Evolutionary conservation across 2,329 filamentous ascomycete genomes (phyloP), one percentile per base, ranked within the genome.

Genomic region (Fusarium anthophilum): DNA sequence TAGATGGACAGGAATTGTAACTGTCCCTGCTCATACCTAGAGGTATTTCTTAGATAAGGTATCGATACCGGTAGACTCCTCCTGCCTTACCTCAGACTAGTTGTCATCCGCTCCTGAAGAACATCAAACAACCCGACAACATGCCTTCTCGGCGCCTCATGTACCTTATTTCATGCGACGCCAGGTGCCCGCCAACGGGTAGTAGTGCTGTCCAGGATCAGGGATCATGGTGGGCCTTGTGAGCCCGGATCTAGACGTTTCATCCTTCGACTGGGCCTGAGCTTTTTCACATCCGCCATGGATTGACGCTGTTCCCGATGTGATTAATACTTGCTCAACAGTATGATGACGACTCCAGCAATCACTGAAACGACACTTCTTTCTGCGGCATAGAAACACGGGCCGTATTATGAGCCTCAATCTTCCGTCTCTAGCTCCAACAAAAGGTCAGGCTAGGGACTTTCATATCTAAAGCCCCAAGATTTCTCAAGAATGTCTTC

Each of bases 211-310:
- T 39, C 67, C 45, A 59, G 75, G 76, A 72, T 77, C 75, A 77
- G 65, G 76, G 76, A 68, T 76, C 35, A 26, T 39, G 28, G 20
- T 28, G 26, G 37, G 38, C 63, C 47, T 26, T 47, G 65, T 59
- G 69, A 74, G 62, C 71, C 45, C 69, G 58, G 63, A 72, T 70
- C 72, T 66, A 54, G 72, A 69, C 56, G 77, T 79, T 79, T 79
- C 77, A 79, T 79, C 76, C 45, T 61, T 70, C 65, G 69, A 66
- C 67, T 62, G 62, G 69, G 72, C 63, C 63, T 54, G 48, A 54
- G 66, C 47, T 59, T 48, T 48, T 68, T 32, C 47, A 69, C 47
- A 37, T 55, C 32, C 41, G n/a, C 45, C 47, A 58, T 59, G 39
- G 66, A 59, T 68, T 76, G 61, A 59, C 67, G 69, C 56, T 66